Evolutionary conservation across 2,329 filamentous ascomycete genomes (phyloP), one percentile per base, ranked within the genome.

Genomic region (Pseudogymnoascus sp.): DNA sequence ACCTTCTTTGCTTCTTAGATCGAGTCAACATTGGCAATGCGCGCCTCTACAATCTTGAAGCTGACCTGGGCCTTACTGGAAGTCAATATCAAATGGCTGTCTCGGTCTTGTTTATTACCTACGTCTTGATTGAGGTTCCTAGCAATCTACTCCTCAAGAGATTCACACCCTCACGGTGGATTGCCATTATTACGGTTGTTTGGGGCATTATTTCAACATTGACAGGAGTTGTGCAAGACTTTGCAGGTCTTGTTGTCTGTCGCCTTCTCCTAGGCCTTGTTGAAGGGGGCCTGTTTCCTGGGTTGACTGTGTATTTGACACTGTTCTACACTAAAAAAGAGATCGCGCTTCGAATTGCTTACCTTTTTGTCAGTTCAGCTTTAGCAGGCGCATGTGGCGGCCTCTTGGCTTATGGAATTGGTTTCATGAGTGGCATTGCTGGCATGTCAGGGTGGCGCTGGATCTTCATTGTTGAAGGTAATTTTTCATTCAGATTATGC

Each of bases 1-100:
- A 41, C 19, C 89, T 86, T 67, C 64, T 72, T 6, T 71, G 67
- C 60, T 93, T 93, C 71, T 76, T 93, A 6, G 89, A 91, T 71
- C 79, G 88, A 73, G 86, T 89, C 62, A 90, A 90, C 70, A 90
- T 91, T 65, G 86, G 87, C 61, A 89, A 89, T 75, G 87, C 87
- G 19, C 19, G 19, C 19, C 19, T 19, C 19, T 19, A 19, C 19
- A 19, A 19, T 19, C 19, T 19, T 19, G 19, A 19, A 19, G 19
- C 19, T 19, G 19, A 19, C 19, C 19, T 19, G 19, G 19, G 19
- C 19, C 19, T 19, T 19, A 19, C 19, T 19, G 19, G 19, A 19
- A 19, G 19, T 19, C 19, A 19, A 19, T 19, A 19, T 19, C 19
- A 19, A 19, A 19, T 19, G 19, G 19, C 19, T 19, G 19, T 19